Evolutionary conservation across 2,329 filamentous ascomycete species (phyloP).

Genomic region (Penicillium fuscoglaucum): DNA sequence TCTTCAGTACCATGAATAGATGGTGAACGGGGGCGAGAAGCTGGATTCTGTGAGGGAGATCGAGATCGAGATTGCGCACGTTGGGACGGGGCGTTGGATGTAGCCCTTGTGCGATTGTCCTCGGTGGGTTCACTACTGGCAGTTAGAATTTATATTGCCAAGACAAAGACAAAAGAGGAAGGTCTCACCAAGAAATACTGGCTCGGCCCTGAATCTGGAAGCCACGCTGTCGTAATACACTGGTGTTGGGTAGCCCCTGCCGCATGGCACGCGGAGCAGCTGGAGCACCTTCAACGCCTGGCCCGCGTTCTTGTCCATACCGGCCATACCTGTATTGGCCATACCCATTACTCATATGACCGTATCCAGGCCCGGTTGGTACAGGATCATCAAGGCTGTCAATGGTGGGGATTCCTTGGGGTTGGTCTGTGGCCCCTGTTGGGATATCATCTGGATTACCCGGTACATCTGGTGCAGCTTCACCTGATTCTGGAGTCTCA

Average conservation of each 20-base stretch:
- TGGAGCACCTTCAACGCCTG: constrained; percentile 71
- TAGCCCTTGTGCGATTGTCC: background rate
- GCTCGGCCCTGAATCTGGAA: constrained; percentile 41
- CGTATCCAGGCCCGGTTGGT: constrained; percentile 13
- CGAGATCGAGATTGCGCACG: constrained; percentile 26
- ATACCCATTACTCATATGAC: constrained; percentile 28
- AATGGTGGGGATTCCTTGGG: constrained; percentile 31
- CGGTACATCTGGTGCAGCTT: background rate
- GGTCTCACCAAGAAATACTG: constrained; percentile 4
- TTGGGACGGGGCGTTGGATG: background rate
- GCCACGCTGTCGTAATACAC: constrained; percentile 64
- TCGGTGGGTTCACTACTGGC: constrained; percentile 2
- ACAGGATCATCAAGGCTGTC: constrained; percentile 21
- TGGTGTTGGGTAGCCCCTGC: constrained; percentile 80
- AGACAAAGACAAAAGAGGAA: background rate
- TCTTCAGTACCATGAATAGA: constrained; percentile 36
- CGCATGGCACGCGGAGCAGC: constrained; percentile 95
- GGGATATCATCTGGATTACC: constrained; percentile 2
- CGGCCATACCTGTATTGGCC: constrained; percentile 37
- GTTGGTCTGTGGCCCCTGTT: constrained; percentile 5
- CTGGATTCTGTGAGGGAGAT: constrained; percentile 48
- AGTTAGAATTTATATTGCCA: background rate
- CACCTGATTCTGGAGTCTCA: constrained; percentile 15
- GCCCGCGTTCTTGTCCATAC: constrained; percentile 49
- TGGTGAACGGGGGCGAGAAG: constrained; percentile 54